Percentiles rank a stretch among this genome's conserved stretches.
Conservation (phyloP, 2,329 filamentous ascomycete species). For the Rutstroemia sp. region DNA sequence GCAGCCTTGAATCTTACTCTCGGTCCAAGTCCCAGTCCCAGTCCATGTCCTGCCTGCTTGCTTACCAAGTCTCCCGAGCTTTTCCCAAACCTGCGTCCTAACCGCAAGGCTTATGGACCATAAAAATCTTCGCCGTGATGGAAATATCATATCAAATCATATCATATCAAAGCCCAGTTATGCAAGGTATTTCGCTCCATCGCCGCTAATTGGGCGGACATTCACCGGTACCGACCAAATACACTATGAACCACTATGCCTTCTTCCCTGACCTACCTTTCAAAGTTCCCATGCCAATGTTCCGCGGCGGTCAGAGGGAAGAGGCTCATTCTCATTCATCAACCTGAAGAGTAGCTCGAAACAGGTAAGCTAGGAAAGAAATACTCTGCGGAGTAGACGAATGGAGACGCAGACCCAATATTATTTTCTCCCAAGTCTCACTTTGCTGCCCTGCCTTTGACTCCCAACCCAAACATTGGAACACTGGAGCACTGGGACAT, state of each 20-base stretch:
- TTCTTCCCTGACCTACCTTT: background rate
- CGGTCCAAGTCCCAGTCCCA: too few species aligned
- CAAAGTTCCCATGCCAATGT: constrained; percentile 3
- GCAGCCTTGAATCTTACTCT: too few species aligned
- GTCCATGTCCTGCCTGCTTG: too few species aligned
- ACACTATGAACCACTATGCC: constrained; percentile 5
- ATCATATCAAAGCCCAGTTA: background rate
- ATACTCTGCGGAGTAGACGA: constrained; percentile 1
- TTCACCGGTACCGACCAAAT: constrained; percentile 1
- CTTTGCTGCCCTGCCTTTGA: too few species aligned
- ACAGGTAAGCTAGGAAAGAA: background rate
- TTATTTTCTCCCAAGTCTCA: background rate
- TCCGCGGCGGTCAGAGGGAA: constrained; percentile 10
- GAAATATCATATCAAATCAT: background rate
- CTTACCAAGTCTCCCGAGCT: too few species aligned
- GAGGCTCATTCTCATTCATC: background rate
- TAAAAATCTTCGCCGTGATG: constrained; percentile 2
- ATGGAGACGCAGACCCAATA: background rate
- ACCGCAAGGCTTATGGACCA: background rate
- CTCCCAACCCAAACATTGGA: too few species aligned
- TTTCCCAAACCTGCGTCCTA: background rate
- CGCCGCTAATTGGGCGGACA: constrained; percentile 5
- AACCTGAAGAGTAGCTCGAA: constrained; percentile 6
- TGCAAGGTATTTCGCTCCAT: background rate
- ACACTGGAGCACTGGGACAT: too few species aligned